Conservation (phyloP, 768 basidiomycete species). For the Lactarius vividus region DNA sequence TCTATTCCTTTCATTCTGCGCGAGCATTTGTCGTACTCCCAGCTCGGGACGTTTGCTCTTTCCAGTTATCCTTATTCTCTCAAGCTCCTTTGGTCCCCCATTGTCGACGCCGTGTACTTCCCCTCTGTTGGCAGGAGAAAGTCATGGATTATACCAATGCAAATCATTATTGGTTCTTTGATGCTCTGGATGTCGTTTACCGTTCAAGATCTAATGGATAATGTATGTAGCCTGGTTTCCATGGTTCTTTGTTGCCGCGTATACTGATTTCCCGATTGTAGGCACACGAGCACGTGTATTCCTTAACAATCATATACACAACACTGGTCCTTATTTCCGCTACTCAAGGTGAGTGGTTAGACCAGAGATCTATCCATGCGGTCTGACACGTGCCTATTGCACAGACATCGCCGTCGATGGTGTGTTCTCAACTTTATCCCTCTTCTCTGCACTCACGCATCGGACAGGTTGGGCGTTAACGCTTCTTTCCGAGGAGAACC, state of each 20-base stretch:
- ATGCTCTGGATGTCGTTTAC: slow-evolving; percentile 78
- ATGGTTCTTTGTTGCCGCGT: slow-evolving; percentile 8
- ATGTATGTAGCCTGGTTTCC: slow-evolving; percentile 47
- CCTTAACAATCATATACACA: slow-evolving; percentile 83
- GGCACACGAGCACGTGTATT: slow-evolving; percentile 77
- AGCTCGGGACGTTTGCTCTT: slow-evolving; percentile 90
- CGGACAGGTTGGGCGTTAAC: slow-evolving; percentile 72
- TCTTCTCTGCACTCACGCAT: slow-evolving; percentile 36
- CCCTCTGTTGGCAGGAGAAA: slow-evolving; percentile 87
- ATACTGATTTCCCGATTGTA: slow-evolving; percentile 35
- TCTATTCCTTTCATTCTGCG: slow-evolving; percentile 95
- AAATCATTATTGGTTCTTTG: slow-evolving; percentile 79
- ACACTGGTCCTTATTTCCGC: slow-evolving; percentile 92
- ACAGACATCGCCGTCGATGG: slow-evolving; percentile 97
- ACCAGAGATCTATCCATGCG: neutral
- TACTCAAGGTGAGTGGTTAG: slow-evolving; percentile 74
- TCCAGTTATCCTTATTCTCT: slow-evolving; percentile 95
- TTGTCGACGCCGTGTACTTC: slow-evolving; percentile 89
- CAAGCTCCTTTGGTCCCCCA: slow-evolving; percentile 95
- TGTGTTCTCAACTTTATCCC: slow-evolving; percentile 41
- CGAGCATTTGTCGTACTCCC: slow-evolving; percentile 94
- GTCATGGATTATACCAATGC: slow-evolving; percentile 99
- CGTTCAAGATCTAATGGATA: slow-evolving; percentile 72
- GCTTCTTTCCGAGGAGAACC: slow-evolving; percentile 84
- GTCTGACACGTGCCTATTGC: slow-evolving; percentile 26